Base-by-base conservation (phyloP, 108 stramenopile genomes). In the Skeletonema potamos region DNA sequence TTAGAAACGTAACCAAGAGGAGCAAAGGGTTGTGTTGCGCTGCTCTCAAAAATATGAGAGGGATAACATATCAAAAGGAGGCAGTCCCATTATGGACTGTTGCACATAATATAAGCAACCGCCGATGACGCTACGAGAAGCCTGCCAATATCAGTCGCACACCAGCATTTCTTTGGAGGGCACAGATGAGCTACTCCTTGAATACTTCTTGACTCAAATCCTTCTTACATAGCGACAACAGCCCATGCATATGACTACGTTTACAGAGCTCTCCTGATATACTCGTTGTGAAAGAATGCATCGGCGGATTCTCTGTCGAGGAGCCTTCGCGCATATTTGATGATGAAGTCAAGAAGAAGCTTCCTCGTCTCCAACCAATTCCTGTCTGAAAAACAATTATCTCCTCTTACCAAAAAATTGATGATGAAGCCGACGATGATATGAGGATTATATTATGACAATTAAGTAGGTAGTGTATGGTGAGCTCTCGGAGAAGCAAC, bases 211-310 rank as follows among this genome's bases (percentile, higher is more conserved):
- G 6, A 2, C 32, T 27, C 59, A 71, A 54, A 3, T 18, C 48
- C 7, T 30, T 27, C 56, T 43, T 39, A 3, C 27, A n/a, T 2
- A 71, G 18, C 13, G 27, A 28, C 26, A 71, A 4, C 12, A 71
- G 15, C 5, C 57, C 70, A 27, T 71, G 70, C 24, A 71, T 71
- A 27, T 71, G 70, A 62, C 27, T 46, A 71, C 34, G 28, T 71
- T 71, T 24, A 43, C 70, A 2, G 59, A 33, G n/a, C 22, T 26
- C 13, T 51, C 60, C 33, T 71, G 70, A 32, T 62, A 32, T 62
- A 71, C 44, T 71, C 70, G 26, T 71, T 44, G 15, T 60, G 46
- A 20, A 51, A 71, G 30, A 71, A 71, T 2, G 26, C 70, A 2
- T 59, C 39, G 0, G 6, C 3, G 1, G 15, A 37, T 29, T 15